phyloP scores from a whole-genome alignment of 1,139 yeast genomes.

The Kodamaea plutei region DNA sequence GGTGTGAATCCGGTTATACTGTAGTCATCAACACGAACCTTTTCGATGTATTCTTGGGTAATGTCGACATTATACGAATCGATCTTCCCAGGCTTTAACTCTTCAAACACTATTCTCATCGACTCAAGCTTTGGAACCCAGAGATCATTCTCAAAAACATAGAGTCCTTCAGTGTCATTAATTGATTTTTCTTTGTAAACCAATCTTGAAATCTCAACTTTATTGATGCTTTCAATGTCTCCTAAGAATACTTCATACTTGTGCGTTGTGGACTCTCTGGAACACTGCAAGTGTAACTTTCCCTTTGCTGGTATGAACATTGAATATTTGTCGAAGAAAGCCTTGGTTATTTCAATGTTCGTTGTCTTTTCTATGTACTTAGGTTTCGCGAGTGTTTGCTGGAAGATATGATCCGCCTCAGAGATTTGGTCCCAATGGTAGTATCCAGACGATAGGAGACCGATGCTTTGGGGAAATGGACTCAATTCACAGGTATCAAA shows the following conservation, averaged over 20 bases:
- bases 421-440: slow-evolving; percentile 38
- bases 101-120: slow-evolving; percentile 37
- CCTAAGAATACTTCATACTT: slow-evolving; percentile 33
- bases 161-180: slow-evolving; percentile 5
- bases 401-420: slow-evolving; percentile 34
- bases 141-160: slow-evolving; percentile 20
- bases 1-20: slow-evolving; percentile 13
- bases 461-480: slow-evolving; percentile 19
- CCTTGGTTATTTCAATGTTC: slow-evolving; percentile 28
- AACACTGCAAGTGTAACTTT: slow-evolving; percentile 19
- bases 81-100: slow-evolving; percentile 25
- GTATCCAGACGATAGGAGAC: slow-evolving; percentile 28
- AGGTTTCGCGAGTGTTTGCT: slow-evolving; percentile 36
- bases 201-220: slow-evolving; percentile 22
- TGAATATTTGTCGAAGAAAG: slow-evolving; percentile 29
- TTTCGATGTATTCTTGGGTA: slow-evolving; percentile 21
- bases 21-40: slow-evolving; percentile 12
- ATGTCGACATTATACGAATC: slow-evolving; percentile 28
- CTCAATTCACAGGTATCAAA: slow-evolving; percentile 31
- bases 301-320: slow-evolving; percentile 15
- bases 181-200: slow-evolving; percentile 12
- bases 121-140: slow-evolving; percentile 36
- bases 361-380: slow-evolving; percentile 19
- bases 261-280: slow-evolving; percentile 24
- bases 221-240: slow-evolving; percentile 21